Evolutionary conservation across 345 rosid genomes (phyloP), one percentile per base, ranked within the genome.

Genomic region (Balakata baccata): DNA sequence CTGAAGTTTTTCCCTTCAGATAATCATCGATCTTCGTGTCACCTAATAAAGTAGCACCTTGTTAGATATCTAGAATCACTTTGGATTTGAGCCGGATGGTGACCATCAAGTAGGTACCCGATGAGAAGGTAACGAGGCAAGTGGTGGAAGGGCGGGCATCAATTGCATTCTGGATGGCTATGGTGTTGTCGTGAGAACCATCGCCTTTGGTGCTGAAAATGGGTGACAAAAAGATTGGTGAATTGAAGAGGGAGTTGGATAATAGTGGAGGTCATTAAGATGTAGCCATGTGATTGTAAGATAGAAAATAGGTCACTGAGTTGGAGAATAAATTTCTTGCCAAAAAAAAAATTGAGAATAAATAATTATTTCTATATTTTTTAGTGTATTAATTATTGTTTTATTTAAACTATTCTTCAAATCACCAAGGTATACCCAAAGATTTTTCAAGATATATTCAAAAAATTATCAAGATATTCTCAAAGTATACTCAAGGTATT

Each of bases 201-300:
- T 92, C 90, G 62, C 95, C 98, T 84, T 62, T 78, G 70, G 97
- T 97, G 22, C 98, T 97, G 86, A n/a, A 84, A n/a, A n/a, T n/a
- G n/a, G n/a, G n/a, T n/a, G n/a, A n/a, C n/a, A n/a, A n/a, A n/a
- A n/a, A n/a, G n/a, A n/a, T n/a, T n/a, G n/a, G n/a, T n/a, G 34
- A 47, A 5, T 63, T 34, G 25, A 39, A 58, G 45, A 54, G 75
- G 83, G 62, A 75, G 82, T 63, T 68, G 62, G 68, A 79, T 51
- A 34, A 16, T 11, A 7, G 37, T 70, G 59, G 66, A 20, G 29
- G 75, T 39, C 34, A 12, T 22, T 77, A 78, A 77, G 73, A 86
- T 73, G 85, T 79, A 56, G 52, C 73, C 71, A 4, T 1, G 59
- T 39, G 88, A 86, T 79, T 83, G 89, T 79, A 53, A 0, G 4